Evolutionary conservation across 352 stramenopile genomes (phyloP).

Genomic region (Aphanomyces invadans): DNA sequence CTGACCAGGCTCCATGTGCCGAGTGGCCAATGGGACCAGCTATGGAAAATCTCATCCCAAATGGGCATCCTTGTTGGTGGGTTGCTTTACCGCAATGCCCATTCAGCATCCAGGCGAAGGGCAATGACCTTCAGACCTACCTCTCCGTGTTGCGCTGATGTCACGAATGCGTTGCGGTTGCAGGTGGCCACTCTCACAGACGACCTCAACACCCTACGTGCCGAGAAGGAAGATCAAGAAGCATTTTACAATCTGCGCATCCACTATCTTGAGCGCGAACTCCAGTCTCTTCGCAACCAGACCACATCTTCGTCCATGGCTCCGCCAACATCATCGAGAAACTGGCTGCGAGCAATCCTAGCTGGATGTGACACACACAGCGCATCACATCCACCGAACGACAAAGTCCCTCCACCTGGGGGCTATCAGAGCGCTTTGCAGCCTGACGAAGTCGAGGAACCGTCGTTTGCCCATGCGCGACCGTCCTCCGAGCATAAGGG

Average conservation of each 20-base stretch:
- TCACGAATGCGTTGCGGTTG: not conserved
- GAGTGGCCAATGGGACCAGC: not conserved
- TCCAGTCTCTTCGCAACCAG: not conserved
- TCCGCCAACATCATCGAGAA: not conserved
- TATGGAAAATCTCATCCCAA: not conserved
- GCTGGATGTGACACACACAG: too few species aligned
- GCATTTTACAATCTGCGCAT: not conserved
- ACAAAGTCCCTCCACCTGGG: too few species aligned
- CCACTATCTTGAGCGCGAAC: not conserved
- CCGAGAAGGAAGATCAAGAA: constrained; percentile 2
- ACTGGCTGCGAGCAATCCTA: too few species aligned
- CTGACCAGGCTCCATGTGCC: not conserved
- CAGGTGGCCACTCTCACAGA: not conserved
- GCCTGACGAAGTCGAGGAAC: not conserved
- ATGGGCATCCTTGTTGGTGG: not conserved
- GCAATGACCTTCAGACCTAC: too few species aligned
- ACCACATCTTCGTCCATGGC: not conserved
- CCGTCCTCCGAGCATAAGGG: not conserved
- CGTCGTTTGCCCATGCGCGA: not conserved
- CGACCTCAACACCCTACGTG: not conserved
- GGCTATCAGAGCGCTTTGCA: not conserved
- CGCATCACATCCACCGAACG: too few species aligned
- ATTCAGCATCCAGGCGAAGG: too few species aligned
- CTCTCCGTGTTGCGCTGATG: too few species aligned
- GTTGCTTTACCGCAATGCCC: not conserved